A percentile compares a stretch with the other conserved stretches of the same genome.
phyloP scores from a whole-genome alignment of 139 green algal genomes.

The Klebsormidium nitens region DNA sequence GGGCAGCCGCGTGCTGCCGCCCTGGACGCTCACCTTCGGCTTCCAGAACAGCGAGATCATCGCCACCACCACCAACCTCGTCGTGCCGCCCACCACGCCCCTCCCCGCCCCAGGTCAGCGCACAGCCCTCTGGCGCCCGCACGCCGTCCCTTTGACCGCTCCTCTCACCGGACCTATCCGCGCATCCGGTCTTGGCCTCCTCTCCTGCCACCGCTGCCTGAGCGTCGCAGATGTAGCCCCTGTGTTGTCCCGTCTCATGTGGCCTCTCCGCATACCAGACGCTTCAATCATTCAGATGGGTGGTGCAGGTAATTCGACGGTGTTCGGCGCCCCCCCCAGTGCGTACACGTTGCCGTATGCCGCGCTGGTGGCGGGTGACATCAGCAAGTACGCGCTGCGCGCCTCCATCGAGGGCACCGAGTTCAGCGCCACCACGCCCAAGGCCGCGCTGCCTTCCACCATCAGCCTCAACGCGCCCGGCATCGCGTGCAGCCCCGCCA shows the following conservation, averaged over 20 bases:
- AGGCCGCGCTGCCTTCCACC: background rate
- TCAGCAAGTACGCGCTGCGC: background rate
- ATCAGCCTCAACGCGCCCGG: background rate
- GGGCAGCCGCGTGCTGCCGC: background rate
- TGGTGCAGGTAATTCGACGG: conserved; percentile 9
- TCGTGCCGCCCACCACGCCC: background rate
- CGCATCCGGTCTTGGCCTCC: too few species aligned
- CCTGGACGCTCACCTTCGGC: conserved; percentile 1
- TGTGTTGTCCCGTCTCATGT: too few species aligned
- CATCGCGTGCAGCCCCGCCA: conserved; percentile 1
- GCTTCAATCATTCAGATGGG: too few species aligned
- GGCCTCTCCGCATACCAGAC: too few species aligned
- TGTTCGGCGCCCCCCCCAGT: background rate
- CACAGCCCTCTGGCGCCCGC: too few species aligned
- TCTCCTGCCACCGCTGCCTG: too few species aligned
- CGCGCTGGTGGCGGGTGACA: background rate
- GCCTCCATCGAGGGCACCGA: conserved; percentile 10
- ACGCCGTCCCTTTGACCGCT: too few species aligned
- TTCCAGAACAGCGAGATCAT: conserved; percentile 12
- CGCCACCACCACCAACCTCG: background rate
- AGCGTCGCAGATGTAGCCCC: too few species aligned
- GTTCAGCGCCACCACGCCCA: conserved; percentile 11
- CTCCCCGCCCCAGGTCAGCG: conserved; percentile 8
- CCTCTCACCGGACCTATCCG: too few species aligned
- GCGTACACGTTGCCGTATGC: background rate